These are phyloP conservation scores for Candida ficus DNA, from an alignment of 805 yeast species.

Conservation along the genomic window DNA sequence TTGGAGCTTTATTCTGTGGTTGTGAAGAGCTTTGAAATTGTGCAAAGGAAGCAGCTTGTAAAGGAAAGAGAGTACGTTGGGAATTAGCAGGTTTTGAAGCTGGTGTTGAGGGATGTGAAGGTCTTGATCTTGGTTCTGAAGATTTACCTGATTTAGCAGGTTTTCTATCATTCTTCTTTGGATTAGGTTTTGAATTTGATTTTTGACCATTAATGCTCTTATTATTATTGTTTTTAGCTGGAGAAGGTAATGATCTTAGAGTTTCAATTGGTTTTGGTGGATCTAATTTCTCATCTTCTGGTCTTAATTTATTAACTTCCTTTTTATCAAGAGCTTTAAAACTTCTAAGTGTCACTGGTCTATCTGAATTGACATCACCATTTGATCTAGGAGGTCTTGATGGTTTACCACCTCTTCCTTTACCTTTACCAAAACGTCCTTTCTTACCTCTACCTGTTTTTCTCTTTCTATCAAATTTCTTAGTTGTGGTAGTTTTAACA, in stretches of 20 bases:
- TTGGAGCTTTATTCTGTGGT: background rate
- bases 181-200: too few relatives aligned
- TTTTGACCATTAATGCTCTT: too few relatives aligned
- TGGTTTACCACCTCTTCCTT: conserved; percentile 6
- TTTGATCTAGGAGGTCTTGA: conserved; percentile 15
- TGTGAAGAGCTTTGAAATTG: background rate
- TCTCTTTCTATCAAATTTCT: conserved; percentile 24
- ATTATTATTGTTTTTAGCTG: too few relatives aligned
- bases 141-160: too few relatives aligned
- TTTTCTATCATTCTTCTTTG: too few relatives aligned
- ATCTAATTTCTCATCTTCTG: conserved; percentile 13
- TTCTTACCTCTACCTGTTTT: conserved; percentile 32
- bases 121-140: too few relatives aligned
- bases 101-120: too few relatives aligned
- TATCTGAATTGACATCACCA: background rate
- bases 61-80: background rate
- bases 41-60: background rate
- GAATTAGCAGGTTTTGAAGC: too few relatives aligned
- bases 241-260: too few relatives aligned
- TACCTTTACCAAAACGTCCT: conserved; percentile 13
- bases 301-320: conserved; percentile 15
- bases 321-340: conserved; percentile 30
- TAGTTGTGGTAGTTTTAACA: conserved; percentile 10
- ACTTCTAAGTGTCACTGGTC: conserved; percentile 33
- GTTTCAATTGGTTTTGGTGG: background rate